Conservation (phyloP, 305 asterid genomes). For the Caryopteris hybrid region DNA sequence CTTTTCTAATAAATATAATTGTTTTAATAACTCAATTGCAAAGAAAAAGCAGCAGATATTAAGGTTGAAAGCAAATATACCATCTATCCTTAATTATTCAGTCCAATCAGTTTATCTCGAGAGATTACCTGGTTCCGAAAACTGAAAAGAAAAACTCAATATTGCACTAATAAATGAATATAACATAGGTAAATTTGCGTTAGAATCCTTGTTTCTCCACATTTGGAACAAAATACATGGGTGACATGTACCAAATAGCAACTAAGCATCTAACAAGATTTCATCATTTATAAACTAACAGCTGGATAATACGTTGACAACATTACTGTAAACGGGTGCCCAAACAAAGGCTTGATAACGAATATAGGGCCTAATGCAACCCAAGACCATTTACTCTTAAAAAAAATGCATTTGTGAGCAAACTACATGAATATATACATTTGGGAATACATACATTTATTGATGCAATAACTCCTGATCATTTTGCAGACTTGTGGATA, state of each 20-base stretch:
- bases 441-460: slow-evolving; percentile 52
- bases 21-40: background rate
- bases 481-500: slow-evolving; percentile 94
- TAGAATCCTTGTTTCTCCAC: background rate
- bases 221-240: too few relatives aligned
- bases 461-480: slow-evolving; percentile 73
- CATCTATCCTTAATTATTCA: background rate
- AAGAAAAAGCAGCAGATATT: background rate
- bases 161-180: too few relatives aligned
- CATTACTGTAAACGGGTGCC: too few relatives aligned
- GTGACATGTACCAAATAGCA: too few relatives aligned
- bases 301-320: too few relatives aligned
- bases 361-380: background rate
- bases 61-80: background rate
- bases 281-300: background rate
- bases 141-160: too few relatives aligned
- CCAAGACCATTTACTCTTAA: too few relatives aligned
- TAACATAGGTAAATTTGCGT: background rate
- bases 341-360: too few relatives aligned
- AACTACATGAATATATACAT: slow-evolving; percentile 34
- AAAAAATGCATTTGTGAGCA: too few relatives aligned
- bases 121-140: too few relatives aligned
- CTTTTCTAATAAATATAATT: too few relatives aligned
- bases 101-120: background rate
- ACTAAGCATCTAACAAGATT: background rate